These are phyloP conservation scores for Crucihimalaya himalaica DNA, from an alignment of 345 rosid species.

Conservation along the genomic window DNA sequence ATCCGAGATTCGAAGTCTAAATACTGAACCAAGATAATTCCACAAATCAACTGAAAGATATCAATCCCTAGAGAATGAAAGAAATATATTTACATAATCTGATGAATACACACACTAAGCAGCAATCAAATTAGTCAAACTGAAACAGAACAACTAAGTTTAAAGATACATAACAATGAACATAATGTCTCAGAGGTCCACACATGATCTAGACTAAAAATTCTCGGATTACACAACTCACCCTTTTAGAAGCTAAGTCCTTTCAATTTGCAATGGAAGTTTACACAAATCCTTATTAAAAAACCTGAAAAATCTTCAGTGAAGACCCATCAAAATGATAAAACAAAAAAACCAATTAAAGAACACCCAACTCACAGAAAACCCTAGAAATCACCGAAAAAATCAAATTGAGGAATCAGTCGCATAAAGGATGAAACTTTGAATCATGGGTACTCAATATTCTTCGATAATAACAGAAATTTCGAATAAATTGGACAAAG, in stretches of 20 bases:
- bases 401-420: background rate
- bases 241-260: constrained; percentile 1
- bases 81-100: background rate
- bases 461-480: background rate
- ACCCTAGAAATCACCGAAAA: constrained; percentile 37
- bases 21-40: background rate
- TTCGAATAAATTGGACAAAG: background rate
- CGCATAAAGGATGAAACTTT: constrained; percentile 11
- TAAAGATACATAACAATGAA: background rate
- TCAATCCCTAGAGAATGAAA: background rate
- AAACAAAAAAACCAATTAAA: background rate
- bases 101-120: background rate
- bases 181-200: background rate
- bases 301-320: constrained; percentile 20
- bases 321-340: constrained; percentile 10
- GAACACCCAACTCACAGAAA: constrained; percentile 22
- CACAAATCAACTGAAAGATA: background rate
- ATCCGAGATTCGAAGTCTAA: background rate
- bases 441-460: constrained; percentile 6
- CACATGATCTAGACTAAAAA: background rate
- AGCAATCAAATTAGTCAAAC: background rate
- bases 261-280: constrained; percentile 5
- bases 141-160: background rate
- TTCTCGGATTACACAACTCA: background rate
- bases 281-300: constrained; percentile 11